Base-by-base conservation (phyloP, 352 stramenopile species). In the Globisporangium yorkense region DNA sequence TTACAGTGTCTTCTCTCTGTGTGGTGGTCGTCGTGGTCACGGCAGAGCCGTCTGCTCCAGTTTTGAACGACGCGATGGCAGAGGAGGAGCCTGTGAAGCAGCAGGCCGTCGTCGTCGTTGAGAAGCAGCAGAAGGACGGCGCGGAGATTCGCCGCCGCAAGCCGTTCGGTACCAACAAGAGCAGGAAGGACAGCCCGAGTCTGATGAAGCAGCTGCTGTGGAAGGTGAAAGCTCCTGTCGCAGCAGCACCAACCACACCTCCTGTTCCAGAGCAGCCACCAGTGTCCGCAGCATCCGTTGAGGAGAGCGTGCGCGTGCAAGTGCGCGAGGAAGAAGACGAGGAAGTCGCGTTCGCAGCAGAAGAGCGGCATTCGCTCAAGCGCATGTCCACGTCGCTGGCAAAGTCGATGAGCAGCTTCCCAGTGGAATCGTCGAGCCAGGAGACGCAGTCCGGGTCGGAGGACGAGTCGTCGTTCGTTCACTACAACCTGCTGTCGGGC, bases 371-470 rank as follows among this genome's bases (percentile, higher is more conserved):
- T 18, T 41, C 51, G 16, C 65, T 67, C 16, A 88, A 88, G 56
- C 54, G 71, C 7, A 63, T 76, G 44, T 67, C 71, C 2, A 66
- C 53, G n/a, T 63, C 61, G 8, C 29, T 49, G 21, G 50, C 37
- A 5, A 75, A 66, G 46, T 15, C 57, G 18, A 62, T 44, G 9
- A 71, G 66, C 51, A 44, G 48, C 47, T 74, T 68, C 47, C 58
- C 61, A 45, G 56, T 56, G 15, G 79, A 75, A 40, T 71, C 70
- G 18, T 89, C 80, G 16, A 89, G 80, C 41, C 80, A 89, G 49
- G 80, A 89, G 54, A 89, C 80, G 16, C 80, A 89, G 61, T 84
- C 75, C 3, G 79, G 75, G 16, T 89, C 79, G 1, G 76, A 87
- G 45, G 76, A 88, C 29, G 77, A 85, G 39, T 43, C 51, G 7